Conservation (phyloP, 208 protist genomes). For the Trypanosoma scelopori region DNA sequence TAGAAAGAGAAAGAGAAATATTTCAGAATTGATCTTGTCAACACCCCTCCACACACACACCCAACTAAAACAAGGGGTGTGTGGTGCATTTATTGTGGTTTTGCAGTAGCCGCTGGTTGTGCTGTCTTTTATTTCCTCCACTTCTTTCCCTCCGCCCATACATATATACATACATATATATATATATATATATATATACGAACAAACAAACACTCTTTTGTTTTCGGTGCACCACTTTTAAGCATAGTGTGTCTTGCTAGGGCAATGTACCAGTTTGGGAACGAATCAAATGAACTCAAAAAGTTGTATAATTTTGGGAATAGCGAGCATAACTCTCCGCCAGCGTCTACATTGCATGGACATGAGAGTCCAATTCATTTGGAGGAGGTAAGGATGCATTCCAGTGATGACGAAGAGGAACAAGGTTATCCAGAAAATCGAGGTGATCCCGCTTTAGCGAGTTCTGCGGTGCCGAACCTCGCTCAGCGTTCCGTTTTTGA, state of each 20-base stretch:
- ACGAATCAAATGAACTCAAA: slow-evolving; percentile 19
- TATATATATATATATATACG: too few species aligned
- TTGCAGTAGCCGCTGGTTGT: too few species aligned
- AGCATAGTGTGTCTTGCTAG: neutral
- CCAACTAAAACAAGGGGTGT: too few species aligned
- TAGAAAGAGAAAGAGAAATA: neutral
- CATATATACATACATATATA: too few species aligned
- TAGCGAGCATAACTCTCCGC: neutral
- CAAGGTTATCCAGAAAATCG: neutral
- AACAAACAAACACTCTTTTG: neutral
- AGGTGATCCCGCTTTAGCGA: neutral
- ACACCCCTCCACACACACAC: too few species aligned
- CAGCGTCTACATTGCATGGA: neutral
- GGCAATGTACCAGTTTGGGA: slow-evolving; percentile 25
- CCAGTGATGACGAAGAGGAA: slow-evolving; percentile 19
- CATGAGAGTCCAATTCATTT: slow-evolving; percentile 3
- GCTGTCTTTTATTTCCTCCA: slow-evolving; percentile 6
- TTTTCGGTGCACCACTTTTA: too few species aligned
- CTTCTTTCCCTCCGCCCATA: too few species aligned
- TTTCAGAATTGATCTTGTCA: too few species aligned
- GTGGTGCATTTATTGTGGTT: too few species aligned
- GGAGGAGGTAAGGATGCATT: slow-evolving; percentile 23
- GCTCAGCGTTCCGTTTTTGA: slow-evolving; percentile 33
- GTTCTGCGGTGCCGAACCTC: too few species aligned
- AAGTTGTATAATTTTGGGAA: slow-evolving; percentile 56